Conservation (phyloP, 2,329 filamentous ascomycete genomes). For the Reticulascus tulasneorum region DNA sequence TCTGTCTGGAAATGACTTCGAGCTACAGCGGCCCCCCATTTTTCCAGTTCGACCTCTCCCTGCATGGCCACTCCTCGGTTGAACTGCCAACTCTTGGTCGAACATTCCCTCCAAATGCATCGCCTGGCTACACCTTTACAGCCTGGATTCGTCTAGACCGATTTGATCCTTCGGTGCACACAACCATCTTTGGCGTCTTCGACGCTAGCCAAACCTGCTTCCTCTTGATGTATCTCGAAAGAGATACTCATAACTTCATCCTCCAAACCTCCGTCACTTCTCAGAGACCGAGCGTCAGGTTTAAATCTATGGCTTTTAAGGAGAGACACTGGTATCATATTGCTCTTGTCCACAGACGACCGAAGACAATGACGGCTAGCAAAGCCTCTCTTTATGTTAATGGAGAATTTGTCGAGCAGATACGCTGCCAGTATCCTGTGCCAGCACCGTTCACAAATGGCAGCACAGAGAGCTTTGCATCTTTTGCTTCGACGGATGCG, state of each 20-base stretch:
- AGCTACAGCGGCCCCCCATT: conserved; percentile 74
- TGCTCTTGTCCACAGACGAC: conserved; percentile 77
- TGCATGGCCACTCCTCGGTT: conserved; percentile 83
- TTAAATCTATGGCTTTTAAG: conserved; percentile 77
- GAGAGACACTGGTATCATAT: conserved; percentile 89
- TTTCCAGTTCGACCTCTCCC: conserved; percentile 89
- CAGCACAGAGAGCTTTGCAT: conserved; percentile 65
- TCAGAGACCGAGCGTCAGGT: conserved; percentile 82
- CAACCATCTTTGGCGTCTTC: conserved; percentile 93
- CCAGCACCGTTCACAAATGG: conserved; percentile 61
- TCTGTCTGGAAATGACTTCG: conserved; percentile 69
- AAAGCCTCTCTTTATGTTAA: conserved; percentile 88
- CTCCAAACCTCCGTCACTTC: conserved; percentile 91
- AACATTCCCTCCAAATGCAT: conserved; percentile 74
- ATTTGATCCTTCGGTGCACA: conserved; percentile 82
- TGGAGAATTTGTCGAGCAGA: conserved; percentile 89
- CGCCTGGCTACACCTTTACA: conserved; percentile 83
- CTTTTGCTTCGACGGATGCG: conserved; percentile 55
- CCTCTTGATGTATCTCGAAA: conserved; percentile 87
- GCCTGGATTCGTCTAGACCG: conserved; percentile 86
- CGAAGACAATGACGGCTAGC: conserved; percentile 69
- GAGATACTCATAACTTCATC: conserved; percentile 89
- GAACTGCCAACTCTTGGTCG: conserved; percentile 84
- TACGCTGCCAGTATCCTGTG: conserved; percentile 85
- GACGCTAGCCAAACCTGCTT: conserved; percentile 92